These are phyloP conservation scores for Sporothrix humicola DNA, from an alignment of 2,329 filamentous ascomycete species.

Conservation along the genomic window DNA sequence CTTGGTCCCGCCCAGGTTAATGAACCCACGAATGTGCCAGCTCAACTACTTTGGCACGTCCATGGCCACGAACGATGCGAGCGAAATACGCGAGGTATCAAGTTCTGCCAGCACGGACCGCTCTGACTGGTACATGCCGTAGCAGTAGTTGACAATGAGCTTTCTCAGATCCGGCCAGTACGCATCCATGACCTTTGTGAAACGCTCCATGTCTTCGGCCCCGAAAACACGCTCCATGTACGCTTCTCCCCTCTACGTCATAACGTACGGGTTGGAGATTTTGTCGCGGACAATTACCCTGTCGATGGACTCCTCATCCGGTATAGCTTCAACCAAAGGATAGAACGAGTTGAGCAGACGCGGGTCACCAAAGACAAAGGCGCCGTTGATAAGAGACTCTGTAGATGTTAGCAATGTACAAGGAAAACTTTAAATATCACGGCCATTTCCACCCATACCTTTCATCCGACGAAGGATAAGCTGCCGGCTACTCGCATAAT, in stretches of 20 bases:
- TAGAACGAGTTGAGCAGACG: neutral
- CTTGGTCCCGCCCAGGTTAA: neutral
- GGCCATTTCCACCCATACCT: neutral
- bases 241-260: neutral
- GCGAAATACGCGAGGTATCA: neutral
- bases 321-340: neutral
- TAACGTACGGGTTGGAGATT: neutral
- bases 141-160: slow-evolving; percentile 5
- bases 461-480: neutral
- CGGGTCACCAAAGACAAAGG: neutral
- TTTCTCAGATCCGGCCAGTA: neutral
- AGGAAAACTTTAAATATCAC: too few species aligned
- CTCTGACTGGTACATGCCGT: neutral
- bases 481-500: neutral
- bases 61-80: neutral
- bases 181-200: neutral
- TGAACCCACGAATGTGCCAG: neutral
- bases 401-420: neutral
- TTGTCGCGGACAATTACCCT: neutral
- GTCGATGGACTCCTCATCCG: neutral
- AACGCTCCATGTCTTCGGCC: neutral
- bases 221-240: neutral
- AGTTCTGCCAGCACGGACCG: neutral
- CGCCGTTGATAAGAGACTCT: neutral
- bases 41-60: neutral